Evolutionary conservation across 148 eudicot genomes (phyloP).

Genomic region (Chenopodium formosanum): DNA sequence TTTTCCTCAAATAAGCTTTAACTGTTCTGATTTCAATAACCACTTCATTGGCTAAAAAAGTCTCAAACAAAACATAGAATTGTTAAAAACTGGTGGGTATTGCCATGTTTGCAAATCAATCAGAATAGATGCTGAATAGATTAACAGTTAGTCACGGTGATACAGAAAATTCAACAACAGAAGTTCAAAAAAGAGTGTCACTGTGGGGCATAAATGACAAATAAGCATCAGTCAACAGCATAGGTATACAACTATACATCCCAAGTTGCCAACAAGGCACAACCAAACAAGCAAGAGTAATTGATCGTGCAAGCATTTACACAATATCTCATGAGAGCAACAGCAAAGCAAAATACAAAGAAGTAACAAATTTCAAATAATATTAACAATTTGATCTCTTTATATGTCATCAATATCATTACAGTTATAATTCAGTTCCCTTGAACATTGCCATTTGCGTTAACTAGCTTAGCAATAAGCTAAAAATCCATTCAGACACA

Average conservation of each 20-base stretch:
- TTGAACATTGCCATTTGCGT: neutral
- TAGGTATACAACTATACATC: neutral
- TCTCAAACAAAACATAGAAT: neutral
- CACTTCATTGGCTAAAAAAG: neutral
- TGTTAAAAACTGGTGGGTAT: neutral
- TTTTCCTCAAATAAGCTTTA: neutral
- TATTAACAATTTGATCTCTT: neutral
- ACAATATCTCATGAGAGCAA: neutral
- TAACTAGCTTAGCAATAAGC: neutral
- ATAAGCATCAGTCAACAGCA: neutral
- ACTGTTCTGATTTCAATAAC: neutral
- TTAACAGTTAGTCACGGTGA: neutral
- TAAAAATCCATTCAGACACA: neutral
- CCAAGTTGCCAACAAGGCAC: neutral
- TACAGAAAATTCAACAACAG: neutral
- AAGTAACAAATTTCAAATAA: neutral
- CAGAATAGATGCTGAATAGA: neutral
- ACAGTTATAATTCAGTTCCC: neutral
- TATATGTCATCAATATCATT: neutral
- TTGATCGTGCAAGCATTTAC: neutral
- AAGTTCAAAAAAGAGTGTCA: neutral
- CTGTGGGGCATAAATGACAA: too few species aligned
- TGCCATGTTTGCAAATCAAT: neutral
- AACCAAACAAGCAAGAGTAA: neutral
- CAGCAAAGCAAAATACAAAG: neutral